Base-by-base conservation (phyloP, 1,139 yeast species). In the Pneumocystis wakefieldiae region DNA sequence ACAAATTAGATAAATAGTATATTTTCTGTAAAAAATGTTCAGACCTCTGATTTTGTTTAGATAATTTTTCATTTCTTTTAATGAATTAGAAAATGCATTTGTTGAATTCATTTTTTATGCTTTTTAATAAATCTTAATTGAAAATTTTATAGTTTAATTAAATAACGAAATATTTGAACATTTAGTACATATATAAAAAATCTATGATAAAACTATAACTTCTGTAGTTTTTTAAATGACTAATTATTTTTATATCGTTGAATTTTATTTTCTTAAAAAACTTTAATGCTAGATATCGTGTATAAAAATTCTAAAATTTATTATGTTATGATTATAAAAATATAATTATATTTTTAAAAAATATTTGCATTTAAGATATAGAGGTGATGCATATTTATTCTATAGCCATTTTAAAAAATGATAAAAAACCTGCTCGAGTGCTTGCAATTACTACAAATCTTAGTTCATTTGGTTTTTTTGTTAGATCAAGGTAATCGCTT, bases 381-480 rank as follows among this genome's bases (percentile, higher is more conserved):
- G 7, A 42, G 10, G 24, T 5, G 19, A 92, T 92, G 98, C 89
- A 89, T 81, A 81, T 92, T 68, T 90, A 84, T 75, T 90, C 90
- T 76, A 85, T 92, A 68, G 97, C 97, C 62, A 81, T 94, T 63
- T 78, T 90, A 68, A 85, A 90, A 71, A 84, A 84, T 68, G 73
- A 73, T 53, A 80, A 78, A 41, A 85, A 85, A 72, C 82, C 76
- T 28, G 78, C 94, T 19, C 76, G 87, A 63, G 96, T 89, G 75
- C 80, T 94, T 65, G 77, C 90, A 15, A 80, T 86, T 42, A 91
- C 92, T 41, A 83, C 87, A 69, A 97, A 94, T 72, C 80, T 94
- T 67, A 79, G 87, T 39, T 86, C 85, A 70, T 92, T 91, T 75
- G 84, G 95, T 58, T 94, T 87, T 75, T 91, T 94, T 73, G 95